phyloP scores from a whole-genome alignment of 257 asterid species.

The Capsicum pubescens region DNA sequence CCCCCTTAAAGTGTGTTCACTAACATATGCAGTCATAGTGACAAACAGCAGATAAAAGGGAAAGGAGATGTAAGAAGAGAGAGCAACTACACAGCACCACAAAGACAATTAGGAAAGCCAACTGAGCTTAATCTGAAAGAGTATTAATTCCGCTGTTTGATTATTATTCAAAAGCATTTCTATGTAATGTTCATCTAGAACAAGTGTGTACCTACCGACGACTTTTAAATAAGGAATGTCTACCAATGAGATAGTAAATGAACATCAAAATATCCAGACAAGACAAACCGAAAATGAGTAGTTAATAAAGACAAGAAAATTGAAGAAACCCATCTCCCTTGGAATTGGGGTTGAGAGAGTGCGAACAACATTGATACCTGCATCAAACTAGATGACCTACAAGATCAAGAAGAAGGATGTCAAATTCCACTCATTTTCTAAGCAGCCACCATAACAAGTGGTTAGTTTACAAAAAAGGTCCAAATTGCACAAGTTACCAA shows the following conservation, averaged over 20 bases:
- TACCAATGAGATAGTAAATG: neutral
- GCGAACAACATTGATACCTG: neutral
- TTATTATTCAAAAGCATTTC: neutral
- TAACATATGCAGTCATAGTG: neutral
- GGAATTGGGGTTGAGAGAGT: neutral
- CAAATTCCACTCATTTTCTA: conserved; percentile 15
- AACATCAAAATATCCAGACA: conserved; percentile 4
- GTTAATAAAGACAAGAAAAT: neutral
- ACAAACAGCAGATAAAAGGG: neutral
- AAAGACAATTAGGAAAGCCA: neutral
- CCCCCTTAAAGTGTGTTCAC: neutral
- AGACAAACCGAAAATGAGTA: neutral
- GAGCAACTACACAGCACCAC: neutral
- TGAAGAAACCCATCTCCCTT: conserved; percentile 15
- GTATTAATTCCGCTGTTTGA: neutral
- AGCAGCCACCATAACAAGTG: conserved; percentile 14
- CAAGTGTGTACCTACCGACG: neutral
- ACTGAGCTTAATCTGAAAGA: neutral
- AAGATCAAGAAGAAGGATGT: conserved; percentile 14
- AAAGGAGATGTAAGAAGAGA: conserved; percentile 2
- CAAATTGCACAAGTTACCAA: neutral
- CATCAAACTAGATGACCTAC: conserved; percentile 28
- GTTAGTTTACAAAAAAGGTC: neutral
- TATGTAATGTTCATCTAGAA: neutral
- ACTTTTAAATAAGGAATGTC: neutral